Percentiles rank a stretch among this genome's conserved stretches.
These are phyloP conservation scores for Primulina huaijiensis DNA, from an alignment of 257 asterid genomes.

Conservation along the genomic window DNA sequence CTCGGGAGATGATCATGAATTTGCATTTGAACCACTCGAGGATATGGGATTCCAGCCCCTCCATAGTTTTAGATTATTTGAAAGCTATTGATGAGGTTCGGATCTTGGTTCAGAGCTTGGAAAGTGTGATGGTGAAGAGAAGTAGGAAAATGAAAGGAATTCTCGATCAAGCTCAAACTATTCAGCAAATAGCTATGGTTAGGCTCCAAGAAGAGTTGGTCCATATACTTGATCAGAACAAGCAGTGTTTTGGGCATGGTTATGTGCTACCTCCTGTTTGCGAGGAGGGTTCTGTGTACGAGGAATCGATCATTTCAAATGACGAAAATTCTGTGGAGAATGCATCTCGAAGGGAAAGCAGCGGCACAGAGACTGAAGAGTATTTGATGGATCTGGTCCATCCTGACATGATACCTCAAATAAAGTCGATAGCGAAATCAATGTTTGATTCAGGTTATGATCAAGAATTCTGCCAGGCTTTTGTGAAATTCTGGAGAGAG, in stretches of 20 bases:
- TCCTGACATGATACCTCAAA: constrained; percentile 46
- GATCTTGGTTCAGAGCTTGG: constrained; percentile 27
- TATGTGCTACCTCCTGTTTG: constrained; percentile 16
- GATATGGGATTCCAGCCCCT: constrained; percentile 46
- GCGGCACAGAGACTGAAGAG: constrained; percentile 42
- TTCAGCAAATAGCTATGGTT: constrained; percentile 53
- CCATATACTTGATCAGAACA: constrained; percentile 44
- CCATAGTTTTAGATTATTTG: constrained; percentile 33
- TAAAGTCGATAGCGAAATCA: constrained; percentile 46
- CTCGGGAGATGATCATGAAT: constrained; percentile 37
- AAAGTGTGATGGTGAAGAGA: constrained; percentile 22
- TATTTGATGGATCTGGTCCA: constrained; percentile 48
- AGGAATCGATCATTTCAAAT: constrained; percentile 40
- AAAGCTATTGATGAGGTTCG: constrained; percentile 48
- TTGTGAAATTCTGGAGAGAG: constrained; percentile 48
- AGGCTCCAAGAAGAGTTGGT: constrained; percentile 51
- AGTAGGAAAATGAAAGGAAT: constrained; percentile 28
- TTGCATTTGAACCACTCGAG: constrained; percentile 36
- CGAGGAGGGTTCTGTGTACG: constrained; percentile 29
- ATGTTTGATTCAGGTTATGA: constrained; percentile 52
- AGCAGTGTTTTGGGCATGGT: constrained; percentile 37
- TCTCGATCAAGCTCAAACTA: constrained; percentile 34
- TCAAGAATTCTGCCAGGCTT: constrained; percentile 45
- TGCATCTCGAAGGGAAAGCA: constrained; percentile 31
- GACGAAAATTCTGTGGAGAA: constrained; percentile 48